Percentiles rank a stretch among this genome's conserved stretches.
Evolutionary conservation across 352 stramenopile species (phyloP).

Genomic region (Phytophthora multivora): DNA sequence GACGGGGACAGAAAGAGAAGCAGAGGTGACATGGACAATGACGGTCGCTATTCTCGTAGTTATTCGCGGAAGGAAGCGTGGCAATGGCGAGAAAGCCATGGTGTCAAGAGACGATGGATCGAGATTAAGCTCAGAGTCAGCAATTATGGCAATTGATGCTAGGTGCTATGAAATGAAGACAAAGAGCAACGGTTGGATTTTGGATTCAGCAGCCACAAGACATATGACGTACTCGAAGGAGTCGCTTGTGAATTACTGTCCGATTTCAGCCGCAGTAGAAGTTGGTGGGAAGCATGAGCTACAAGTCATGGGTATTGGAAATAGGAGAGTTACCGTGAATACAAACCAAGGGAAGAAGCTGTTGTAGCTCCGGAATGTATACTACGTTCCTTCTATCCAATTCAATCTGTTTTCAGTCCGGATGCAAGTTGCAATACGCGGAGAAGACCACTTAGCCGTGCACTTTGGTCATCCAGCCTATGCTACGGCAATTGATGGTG

Average conservation of each 20-base stretch:
- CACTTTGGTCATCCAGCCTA: no score
- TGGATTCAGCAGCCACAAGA: conserved; percentile 6
- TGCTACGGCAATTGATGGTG: neutral
- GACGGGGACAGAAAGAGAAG: no score
- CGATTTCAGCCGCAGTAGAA: conserved; percentile 2
- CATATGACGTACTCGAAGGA: conserved; percentile 6
- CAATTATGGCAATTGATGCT: conserved; percentile 2
- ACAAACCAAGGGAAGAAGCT: neutral
- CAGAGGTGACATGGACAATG: no score
- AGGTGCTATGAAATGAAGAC: neutral
- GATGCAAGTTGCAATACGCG: neutral
- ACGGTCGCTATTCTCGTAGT: no score
- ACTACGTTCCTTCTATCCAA: neutral
- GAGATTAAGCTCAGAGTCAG: conserved; percentile 5
- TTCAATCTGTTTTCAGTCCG: neutral
- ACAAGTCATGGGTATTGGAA: conserved; percentile 6
- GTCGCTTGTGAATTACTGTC: conserved; percentile 1
- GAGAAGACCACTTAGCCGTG: neutral
- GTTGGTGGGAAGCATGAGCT: conserved; percentile 4
- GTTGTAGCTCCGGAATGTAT: neutral
- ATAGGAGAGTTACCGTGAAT: neutral
- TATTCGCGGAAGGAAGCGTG: no score
- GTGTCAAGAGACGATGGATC: neutral
- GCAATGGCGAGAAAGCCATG: conserved; percentile 17
- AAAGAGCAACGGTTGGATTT: neutral